These are phyloP conservation scores for Lepidium didymum DNA, from an alignment of 345 rosid genomes.

Conservation along the genomic window DNA sequence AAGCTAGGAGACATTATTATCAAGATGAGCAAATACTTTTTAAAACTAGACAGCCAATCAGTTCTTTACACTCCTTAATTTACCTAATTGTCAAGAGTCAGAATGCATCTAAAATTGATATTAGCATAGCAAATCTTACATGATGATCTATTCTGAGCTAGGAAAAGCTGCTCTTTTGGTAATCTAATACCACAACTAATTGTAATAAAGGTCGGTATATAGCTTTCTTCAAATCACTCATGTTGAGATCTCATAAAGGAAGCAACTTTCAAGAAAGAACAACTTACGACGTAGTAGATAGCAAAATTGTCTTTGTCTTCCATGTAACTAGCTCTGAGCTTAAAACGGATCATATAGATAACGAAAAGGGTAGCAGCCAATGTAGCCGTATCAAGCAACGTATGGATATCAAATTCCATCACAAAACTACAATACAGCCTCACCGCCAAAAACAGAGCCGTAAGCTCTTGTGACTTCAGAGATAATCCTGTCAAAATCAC, in stretches of 20 bases:
- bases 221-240: neutral
- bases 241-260: neutral
- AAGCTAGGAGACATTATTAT: neutral
- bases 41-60: neutral
- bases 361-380: constrained; percentile 76
- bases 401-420: constrained; percentile 89
- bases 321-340: constrained; percentile 74
- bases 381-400: constrained; percentile 76
- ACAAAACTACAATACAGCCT: constrained; percentile 88
- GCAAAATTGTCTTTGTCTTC: constrained; percentile 86
- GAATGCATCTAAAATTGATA: neutral
- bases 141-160: neutral
- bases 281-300: constrained; percentile 62
- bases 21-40: neutral
- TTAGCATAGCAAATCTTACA: neutral
- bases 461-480: constrained; percentile 75
- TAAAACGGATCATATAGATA: constrained; percentile 82
- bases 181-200: neutral
- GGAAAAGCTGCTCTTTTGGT: neutral
- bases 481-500: constrained; percentile 57
- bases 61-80: neutral
- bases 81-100: neutral
- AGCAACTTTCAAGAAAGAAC: neutral
- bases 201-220: neutral
- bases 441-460: constrained; percentile 77